Evolutionary conservation across 129 eudicot genomes (phyloP).

Genomic region (Saussurea involucrata): DNA sequence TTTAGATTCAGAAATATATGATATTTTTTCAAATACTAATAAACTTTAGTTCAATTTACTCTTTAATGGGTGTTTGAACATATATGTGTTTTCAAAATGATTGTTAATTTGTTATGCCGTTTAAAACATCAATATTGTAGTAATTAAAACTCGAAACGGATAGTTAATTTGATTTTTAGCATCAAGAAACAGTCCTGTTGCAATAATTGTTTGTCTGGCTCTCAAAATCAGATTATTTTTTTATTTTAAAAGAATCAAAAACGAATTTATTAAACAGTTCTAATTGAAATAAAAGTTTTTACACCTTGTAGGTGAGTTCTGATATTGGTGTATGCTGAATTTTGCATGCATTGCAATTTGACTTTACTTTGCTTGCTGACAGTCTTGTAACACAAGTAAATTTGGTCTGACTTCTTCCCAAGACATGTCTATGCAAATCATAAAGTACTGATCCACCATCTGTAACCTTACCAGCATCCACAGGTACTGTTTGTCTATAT

Average conservation of each 20-base stretch:
- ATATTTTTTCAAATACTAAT: not conserved
- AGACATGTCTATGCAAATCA: slow-evolving; percentile 40
- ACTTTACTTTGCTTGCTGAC: slow-evolving; percentile 37
- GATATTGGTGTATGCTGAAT: slow-evolving; percentile 28
- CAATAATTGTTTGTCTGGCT: not conserved
- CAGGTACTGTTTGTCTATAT: slow-evolving; percentile 41
- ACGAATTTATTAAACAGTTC: not conserved
- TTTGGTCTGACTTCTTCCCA: slow-evolving; percentile 29
- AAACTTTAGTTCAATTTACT: not conserved
- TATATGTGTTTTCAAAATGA: not conserved
- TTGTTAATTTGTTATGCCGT: too few species aligned
- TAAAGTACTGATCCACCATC: slow-evolving; percentile 33
- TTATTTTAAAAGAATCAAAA: not conserved
- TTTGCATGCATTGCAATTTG: slow-evolving; percentile 40
- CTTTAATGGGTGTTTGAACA: not conserved
- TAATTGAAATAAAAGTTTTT: not conserved
- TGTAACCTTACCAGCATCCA: slow-evolving; percentile 30
- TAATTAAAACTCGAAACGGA: not conserved
- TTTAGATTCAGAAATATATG: too few species aligned
- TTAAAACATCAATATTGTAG: not conserved
- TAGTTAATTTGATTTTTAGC: not conserved
- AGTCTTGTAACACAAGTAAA: slow-evolving; percentile 40
- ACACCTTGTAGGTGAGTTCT: slow-evolving; percentile 25
- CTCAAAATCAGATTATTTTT: not conserved
- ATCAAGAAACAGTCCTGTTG: not conserved